Conservation (phyloP, 306 rosid genomes). For the Dryas drummondii region DNA sequence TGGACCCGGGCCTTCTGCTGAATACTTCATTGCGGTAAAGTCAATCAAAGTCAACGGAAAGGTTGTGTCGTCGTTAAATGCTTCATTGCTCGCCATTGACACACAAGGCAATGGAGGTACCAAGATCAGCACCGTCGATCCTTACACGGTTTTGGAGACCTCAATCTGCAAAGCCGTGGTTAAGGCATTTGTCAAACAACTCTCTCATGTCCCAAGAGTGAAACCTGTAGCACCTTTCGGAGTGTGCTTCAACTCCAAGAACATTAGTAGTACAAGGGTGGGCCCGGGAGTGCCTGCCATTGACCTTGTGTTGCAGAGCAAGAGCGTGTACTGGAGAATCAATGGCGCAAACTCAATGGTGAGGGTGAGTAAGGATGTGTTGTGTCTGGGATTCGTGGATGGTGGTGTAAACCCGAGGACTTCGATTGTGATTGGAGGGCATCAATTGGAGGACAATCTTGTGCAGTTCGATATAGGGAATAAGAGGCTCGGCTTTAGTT, state of each 20-base stretch:
- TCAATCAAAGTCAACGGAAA: slow-evolving; percentile 39
- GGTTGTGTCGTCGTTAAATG: slow-evolving; percentile 28
- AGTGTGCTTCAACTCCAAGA: slow-evolving; percentile 36
- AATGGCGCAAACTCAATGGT: slow-evolving; percentile 71
- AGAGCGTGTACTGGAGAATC: slow-evolving; percentile 42
- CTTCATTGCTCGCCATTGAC: slow-evolving; percentile 37
- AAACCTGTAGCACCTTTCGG: slow-evolving; percentile 49
- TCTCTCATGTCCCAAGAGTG: slow-evolving; percentile 24
- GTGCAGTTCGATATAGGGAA: slow-evolving; percentile 48
- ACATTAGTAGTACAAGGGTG: slow-evolving; percentile 26
- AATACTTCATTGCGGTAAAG: slow-evolving; percentile 53
- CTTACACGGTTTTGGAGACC: slow-evolving; percentile 47
- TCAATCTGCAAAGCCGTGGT: slow-evolving; percentile 49
- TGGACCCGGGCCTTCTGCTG: slow-evolving; percentile 37
- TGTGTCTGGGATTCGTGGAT: slow-evolving; percentile 63
- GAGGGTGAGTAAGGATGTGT: slow-evolving; percentile 25
- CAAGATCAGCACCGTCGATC: slow-evolving; percentile 57
- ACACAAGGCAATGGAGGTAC: slow-evolving; percentile 53
- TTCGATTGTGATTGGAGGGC: slow-evolving; percentile 55
- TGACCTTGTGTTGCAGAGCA: slow-evolving; percentile 44
- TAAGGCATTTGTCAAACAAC: slow-evolving; percentile 35
- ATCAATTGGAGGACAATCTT: slow-evolving; percentile 56
- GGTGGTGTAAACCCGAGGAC: slow-evolving; percentile 43
- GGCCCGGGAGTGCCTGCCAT: slow-evolving; percentile 58
- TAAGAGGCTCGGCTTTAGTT: slow-evolving; percentile 61